phyloP scores from a whole-genome alignment of 1,284 basidiomycete species.

The Pterulicium gracile region DNA sequence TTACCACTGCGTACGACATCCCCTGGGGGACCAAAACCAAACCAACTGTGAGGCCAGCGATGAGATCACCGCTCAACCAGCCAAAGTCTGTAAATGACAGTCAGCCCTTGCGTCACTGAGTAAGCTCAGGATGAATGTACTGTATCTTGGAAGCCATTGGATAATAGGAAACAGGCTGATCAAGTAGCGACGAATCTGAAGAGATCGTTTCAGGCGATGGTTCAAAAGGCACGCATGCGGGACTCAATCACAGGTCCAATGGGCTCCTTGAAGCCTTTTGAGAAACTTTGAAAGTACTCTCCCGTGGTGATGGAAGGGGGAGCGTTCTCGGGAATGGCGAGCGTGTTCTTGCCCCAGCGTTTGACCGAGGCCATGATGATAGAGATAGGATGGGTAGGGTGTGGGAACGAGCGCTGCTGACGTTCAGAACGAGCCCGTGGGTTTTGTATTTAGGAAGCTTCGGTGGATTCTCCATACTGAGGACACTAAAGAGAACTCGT shows the following conservation, averaged over 20 bases:
- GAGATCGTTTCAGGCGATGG: conserved; percentile 7
- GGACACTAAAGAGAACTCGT: too few species aligned
- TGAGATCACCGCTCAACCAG: conserved; percentile 72
- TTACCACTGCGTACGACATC: conserved; percentile 71
- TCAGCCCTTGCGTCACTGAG: conserved; percentile 6
- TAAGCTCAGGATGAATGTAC: conserved; percentile 22
- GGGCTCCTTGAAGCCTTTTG: conserved; percentile 31
- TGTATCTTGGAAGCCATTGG: conserved; percentile 79
- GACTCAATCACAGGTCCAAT: conserved; percentile 24
- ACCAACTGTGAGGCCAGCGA: conserved; percentile 87
- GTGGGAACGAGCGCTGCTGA: not conserved
- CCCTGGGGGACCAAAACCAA: conserved; percentile 86
- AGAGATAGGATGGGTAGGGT: conserved; percentile 6
- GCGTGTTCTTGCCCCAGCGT: conserved; percentile 43
- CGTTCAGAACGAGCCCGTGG: too few species aligned
- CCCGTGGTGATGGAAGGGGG: conserved; percentile 45
- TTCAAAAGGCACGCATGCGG: conserved; percentile 7
- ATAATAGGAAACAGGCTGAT: conserved; percentile 73
- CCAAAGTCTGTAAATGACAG: conserved; percentile 38
- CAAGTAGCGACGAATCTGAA: conserved; percentile 51
- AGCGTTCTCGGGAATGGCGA: conserved; percentile 48
- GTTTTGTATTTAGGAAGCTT: too few species aligned
- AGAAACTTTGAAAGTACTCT: conserved; percentile 37
- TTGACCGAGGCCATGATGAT: conserved; percentile 34
- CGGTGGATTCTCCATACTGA: too few species aligned